A percentile compares a stretch with the other conserved stretches of the same genome.
Conservation (phyloP, 2,329 filamentous ascomycete genomes). For the Bipolaris cookei region DNA sequence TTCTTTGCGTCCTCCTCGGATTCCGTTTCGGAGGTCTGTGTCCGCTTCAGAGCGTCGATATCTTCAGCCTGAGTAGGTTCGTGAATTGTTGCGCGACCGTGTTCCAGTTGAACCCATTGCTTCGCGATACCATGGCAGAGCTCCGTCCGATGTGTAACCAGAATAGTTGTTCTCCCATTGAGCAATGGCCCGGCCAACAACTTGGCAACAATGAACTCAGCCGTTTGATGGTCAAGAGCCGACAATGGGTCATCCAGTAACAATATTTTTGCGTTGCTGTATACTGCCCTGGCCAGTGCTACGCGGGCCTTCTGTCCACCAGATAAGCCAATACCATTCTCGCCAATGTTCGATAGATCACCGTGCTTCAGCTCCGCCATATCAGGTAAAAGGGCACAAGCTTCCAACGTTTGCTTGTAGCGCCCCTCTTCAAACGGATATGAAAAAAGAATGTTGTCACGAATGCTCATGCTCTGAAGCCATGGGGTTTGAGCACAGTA, state of each 20-base stretch:
- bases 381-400: slow-evolving; percentile 67
- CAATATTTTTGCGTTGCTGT: slow-evolving; percentile 61
- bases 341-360: slow-evolving; percentile 66
- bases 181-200: slow-evolving; percentile 63
- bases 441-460: slow-evolving; percentile 71
- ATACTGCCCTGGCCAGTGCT: slow-evolving; percentile 66
- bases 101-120: slow-evolving; percentile 73
- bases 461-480: slow-evolving; percentile 73
- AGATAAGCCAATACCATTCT: slow-evolving; percentile 67
- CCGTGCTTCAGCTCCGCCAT: slow-evolving; percentile 68
- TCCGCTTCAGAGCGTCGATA: slow-evolving; percentile 50
- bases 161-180: slow-evolving; percentile 60
- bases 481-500: slow-evolving; percentile 72
- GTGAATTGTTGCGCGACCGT: slow-evolving; percentile 60
- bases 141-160: slow-evolving; percentile 71
- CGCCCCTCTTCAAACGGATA: slow-evolving; percentile 70
- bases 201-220: slow-evolving; percentile 64
- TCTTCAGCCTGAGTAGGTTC: slow-evolving; percentile 55
- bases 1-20: slow-evolving; percentile 48
- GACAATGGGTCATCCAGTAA: slow-evolving; percentile 67
- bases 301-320: slow-evolving; percentile 67
- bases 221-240: slow-evolving; percentile 68
- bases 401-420: slow-evolving; percentile 72
- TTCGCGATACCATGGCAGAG: slow-evolving; percentile 75
- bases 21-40: slow-evolving; percentile 46